Evolutionary conservation across 306 rosid species (phyloP).

Genomic region (Quercus wislizeni): DNA sequence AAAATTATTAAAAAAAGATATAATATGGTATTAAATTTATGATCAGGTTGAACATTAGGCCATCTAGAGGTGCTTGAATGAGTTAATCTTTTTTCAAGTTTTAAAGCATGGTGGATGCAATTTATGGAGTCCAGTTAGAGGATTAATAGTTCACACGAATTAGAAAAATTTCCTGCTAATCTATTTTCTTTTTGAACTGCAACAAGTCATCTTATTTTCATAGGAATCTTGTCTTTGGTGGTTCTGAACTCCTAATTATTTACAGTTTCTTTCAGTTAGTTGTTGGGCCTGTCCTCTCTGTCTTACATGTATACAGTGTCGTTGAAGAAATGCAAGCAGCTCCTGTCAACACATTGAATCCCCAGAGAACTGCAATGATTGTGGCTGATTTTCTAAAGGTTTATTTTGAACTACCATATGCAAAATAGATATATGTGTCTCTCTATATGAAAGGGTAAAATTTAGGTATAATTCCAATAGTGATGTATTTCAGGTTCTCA

Average conservation of each 20-base stretch:
- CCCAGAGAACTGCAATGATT: constrained; percentile 86
- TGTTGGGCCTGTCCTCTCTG: constrained; percentile 68
- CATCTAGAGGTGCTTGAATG: neutral
- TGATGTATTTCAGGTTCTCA: no score
- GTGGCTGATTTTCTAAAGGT: constrained; percentile 87
- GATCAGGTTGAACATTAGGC: neutral
- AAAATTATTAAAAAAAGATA: neutral
- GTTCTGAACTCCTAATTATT: constrained; percentile 32
- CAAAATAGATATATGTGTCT: neutral
- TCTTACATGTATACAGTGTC: constrained; percentile 69
- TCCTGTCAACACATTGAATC: constrained; percentile 86
- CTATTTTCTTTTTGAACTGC: neutral
- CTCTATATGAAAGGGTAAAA: neutral
- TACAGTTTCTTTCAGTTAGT: constrained; percentile 52
- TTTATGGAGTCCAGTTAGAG: neutral
- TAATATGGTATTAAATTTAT: neutral
- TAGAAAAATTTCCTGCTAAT: neutral
- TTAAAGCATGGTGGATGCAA: neutral
- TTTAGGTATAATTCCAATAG: no score
- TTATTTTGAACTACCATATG: constrained; percentile 6
- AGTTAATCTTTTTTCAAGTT: neutral
- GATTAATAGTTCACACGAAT: neutral
- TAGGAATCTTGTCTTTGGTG: neutral
- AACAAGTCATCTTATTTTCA: constrained; percentile 9
- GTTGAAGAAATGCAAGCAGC: constrained; percentile 89